A percentile compares a stretch with the other conserved stretches of the same genome.
These are phyloP conservation scores for Seiridium cupressi DNA, from an alignment of 2,329 filamentous ascomycete genomes.

Conservation along the genomic window DNA sequence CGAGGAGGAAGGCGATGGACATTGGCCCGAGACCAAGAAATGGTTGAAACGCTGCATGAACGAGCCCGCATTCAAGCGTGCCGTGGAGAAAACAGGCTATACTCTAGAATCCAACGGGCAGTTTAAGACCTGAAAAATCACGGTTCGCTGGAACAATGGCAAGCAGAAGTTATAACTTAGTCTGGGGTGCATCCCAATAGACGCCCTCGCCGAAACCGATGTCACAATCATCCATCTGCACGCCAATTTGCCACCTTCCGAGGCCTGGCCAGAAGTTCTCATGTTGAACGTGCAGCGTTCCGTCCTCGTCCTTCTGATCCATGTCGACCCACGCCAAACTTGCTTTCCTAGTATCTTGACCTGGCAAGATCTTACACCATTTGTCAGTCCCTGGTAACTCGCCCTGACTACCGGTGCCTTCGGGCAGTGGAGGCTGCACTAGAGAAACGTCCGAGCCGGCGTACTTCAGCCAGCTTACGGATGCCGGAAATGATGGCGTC, in stretches of 20 bases:
- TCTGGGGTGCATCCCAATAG: slow-evolving; percentile 16
- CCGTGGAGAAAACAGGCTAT: background rate
- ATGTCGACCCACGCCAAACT: slow-evolving; percentile 48
- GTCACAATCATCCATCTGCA: slow-evolving; percentile 27
- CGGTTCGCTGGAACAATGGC: background rate
- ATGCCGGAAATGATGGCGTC: slow-evolving; percentile 42
- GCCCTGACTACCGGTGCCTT: slow-evolving; percentile 32
- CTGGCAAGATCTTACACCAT: slow-evolving; percentile 38
- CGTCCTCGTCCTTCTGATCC: slow-evolving; percentile 31
- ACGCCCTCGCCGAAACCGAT: slow-evolving; percentile 26
- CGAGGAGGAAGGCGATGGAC: background rate
- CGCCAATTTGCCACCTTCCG: slow-evolving; percentile 39
- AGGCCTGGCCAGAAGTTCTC: slow-evolving; percentile 48
- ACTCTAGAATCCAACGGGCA: background rate
- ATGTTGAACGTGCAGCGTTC: slow-evolving; percentile 14
- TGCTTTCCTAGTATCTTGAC: slow-evolving; percentile 25
- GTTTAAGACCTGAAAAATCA: background rate
- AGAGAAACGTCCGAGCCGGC: slow-evolving; percentile 41
- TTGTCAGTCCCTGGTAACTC: slow-evolving; percentile 44
- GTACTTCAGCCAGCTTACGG: slow-evolving; percentile 33
- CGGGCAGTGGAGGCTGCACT: slow-evolving; percentile 48
- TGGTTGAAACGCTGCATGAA: slow-evolving; percentile 2
- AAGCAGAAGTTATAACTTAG: background rate
- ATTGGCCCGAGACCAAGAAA: background rate
- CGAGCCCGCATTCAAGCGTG: background rate